Evolutionary conservation across 2,329 filamentous ascomycete species (phyloP).

Genomic region (Zymoseptoria passerinii): DNA sequence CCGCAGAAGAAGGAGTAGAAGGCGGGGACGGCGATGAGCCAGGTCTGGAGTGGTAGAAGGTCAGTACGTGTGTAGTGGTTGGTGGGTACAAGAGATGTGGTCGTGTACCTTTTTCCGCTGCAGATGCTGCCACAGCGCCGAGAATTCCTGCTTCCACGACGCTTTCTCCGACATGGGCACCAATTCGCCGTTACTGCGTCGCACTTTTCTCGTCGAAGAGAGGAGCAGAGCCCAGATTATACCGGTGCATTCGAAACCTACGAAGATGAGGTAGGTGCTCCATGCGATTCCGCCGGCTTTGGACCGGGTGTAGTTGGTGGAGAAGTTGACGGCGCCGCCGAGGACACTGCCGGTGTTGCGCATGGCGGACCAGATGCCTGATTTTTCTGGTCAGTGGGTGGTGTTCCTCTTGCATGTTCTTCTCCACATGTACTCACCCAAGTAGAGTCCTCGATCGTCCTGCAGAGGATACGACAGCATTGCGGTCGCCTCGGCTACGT

Average conservation of each 20-base stretch:
- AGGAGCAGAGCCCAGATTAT: conserved; percentile 27
- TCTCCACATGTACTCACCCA: conserved; percentile 6
- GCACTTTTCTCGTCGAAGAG: conserved; percentile 20
- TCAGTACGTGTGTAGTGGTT: neutral
- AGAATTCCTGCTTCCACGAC: conserved; percentile 19
- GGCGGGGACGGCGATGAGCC: conserved; percentile 29
- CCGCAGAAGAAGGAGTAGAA: conserved; percentile 36
- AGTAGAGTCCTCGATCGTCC: conserved; percentile 29
- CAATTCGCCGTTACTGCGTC: conserved; percentile 19
- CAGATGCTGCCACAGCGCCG: conserved; percentile 16
- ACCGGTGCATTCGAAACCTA: conserved; percentile 27
- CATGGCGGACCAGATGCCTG: conserved; percentile 29
- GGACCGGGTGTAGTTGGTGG: conserved; percentile 20
- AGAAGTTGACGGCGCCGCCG: conserved; percentile 31
- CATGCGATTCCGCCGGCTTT: conserved; percentile 24
- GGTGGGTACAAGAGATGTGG: neutral
- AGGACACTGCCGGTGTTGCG: conserved; percentile 29
- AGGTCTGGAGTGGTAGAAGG: conserved; percentile 16
- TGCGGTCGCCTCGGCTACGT: conserved; percentile 32
- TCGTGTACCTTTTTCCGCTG: conserved; percentile 22
- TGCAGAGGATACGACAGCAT: conserved; percentile 32
- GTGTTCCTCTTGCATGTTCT: neutral
- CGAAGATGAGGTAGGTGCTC: conserved; percentile 27
- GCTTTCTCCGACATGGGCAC: conserved; percentile 16
- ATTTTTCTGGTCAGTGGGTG: neutral